These are phyloP conservation scores for Phenoliferia sp. DNA, from an alignment of 1,284 basidiomycete species.

Conservation along the genomic window DNA sequence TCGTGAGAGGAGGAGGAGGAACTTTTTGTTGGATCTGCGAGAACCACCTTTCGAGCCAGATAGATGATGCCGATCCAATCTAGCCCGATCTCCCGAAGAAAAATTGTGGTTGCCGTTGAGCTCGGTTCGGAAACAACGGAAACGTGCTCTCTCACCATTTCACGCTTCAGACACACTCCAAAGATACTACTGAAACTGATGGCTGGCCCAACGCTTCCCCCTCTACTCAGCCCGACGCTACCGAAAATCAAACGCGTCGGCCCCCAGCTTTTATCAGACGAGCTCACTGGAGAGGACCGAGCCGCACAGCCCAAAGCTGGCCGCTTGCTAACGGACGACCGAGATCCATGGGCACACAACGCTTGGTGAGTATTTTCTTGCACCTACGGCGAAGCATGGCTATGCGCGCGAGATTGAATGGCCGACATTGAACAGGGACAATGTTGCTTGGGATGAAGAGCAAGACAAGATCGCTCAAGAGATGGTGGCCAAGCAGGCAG, in stretches of 20 bases:
- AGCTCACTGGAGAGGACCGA: slow-evolving; percentile 12
- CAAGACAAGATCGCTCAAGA: slow-evolving; percentile 28
- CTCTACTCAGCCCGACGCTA: neutral
- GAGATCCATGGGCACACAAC: slow-evolving; percentile 37
- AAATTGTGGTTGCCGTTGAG: no score
- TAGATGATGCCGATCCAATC: no score
- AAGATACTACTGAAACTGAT: neutral
- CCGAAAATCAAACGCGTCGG: slow-evolving; percentile 3
- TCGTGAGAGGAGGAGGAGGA: no score
- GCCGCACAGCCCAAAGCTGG: slow-evolving; percentile 33
- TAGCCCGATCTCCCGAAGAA: no score
- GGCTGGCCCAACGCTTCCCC: neutral
- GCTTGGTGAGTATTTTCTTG: slow-evolving; percentile 30
- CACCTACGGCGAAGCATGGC: neutral
- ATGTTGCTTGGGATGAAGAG: slow-evolving; percentile 35
- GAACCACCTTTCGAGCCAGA: no score
- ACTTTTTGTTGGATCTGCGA: no score
- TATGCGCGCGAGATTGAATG: neutral
- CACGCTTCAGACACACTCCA: neutral
- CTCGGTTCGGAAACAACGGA: no score
- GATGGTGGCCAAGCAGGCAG: slow-evolving; percentile 30
- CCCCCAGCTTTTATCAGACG: slow-evolving; percentile 20
- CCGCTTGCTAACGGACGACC: slow-evolving; percentile 22
- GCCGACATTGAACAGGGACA: slow-evolving; percentile 26
- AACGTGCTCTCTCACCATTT: no score